Evolutionary conservation across 768 basidiomycete genomes (phyloP).

Genomic region (Tricholoma sp.): DNA sequence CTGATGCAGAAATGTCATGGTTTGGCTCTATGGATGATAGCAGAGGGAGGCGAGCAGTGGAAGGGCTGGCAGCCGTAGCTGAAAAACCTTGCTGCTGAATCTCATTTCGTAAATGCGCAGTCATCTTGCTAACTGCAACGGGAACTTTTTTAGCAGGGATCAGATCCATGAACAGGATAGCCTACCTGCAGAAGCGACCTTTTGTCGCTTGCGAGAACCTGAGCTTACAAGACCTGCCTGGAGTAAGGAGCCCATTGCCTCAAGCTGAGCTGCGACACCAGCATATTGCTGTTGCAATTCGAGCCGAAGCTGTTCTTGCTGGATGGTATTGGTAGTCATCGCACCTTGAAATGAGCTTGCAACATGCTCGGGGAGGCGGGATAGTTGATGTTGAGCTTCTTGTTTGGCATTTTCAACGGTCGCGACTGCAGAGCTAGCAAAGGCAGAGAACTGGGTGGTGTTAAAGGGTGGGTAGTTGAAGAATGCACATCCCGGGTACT

Average conservation of each 20-base stretch:
- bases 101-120: background rate
- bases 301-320: background rate
- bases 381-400: background rate
- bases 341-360: background rate
- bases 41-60: no score
- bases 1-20: no score
- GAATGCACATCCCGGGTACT: conserved; percentile 1
- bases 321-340: background rate
- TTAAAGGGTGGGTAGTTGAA: background rate
- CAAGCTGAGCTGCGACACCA: background rate
- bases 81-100: no score
- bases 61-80: no score
- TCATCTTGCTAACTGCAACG: background rate
- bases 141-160: background rate
- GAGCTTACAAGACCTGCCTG: background rate
- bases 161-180: background rate
- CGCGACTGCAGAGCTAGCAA: background rate
- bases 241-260: background rate
- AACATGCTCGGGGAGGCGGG: background rate
- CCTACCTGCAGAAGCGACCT: background rate
- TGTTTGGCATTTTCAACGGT: background rate
- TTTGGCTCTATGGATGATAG: no score
- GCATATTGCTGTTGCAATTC: background rate
- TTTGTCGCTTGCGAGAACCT: background rate
- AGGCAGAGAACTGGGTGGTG: background rate